Conservation (phyloP, 805 yeast genomes). For the Teunomyces lycoperdinae region DNA sequence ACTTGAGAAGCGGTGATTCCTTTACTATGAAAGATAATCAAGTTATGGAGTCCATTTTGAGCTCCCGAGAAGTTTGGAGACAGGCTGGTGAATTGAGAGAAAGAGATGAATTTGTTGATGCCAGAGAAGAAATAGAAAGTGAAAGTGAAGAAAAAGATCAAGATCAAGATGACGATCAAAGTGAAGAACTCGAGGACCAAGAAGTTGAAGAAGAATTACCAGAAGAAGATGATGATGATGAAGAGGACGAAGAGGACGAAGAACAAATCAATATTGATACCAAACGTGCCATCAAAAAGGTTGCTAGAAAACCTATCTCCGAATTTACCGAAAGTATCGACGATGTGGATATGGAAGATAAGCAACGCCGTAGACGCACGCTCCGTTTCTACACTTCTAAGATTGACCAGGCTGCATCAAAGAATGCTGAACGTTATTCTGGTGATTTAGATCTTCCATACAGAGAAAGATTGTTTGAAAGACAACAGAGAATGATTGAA, state of each 20-base stretch:
- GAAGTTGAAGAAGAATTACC: slow-evolving; percentile 21
- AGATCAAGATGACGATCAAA: neutral
- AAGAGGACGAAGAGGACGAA: slow-evolving; percentile 16
- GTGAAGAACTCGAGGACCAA: slow-evolving; percentile 17
- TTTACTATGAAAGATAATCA: slow-evolving; percentile 80
- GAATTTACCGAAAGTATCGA: slow-evolving; percentile 76
- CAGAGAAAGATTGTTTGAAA: slow-evolving; percentile 82
- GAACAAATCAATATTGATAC: slow-evolving; percentile 35
- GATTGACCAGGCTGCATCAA: slow-evolving; percentile 78
- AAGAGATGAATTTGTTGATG: neutral
- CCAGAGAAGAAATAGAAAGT: slow-evolving; percentile 3
- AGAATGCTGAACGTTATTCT: slow-evolving; percentile 54
- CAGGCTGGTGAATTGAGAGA: slow-evolving; percentile 62
- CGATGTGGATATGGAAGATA: slow-evolving; percentile 84
- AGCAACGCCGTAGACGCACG: slow-evolving; percentile 72
- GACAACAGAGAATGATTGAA: slow-evolving; percentile 82
- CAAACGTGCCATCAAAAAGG: slow-evolving; percentile 49
- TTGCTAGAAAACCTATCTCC: slow-evolving; percentile 20
- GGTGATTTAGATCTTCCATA: slow-evolving; percentile 95
- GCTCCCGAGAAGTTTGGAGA: slow-evolving; percentile 85
- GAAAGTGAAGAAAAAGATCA: neutral
- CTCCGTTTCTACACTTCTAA: slow-evolving; percentile 95
- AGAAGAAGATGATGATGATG: slow-evolving; percentile 13
- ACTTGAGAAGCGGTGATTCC: slow-evolving; percentile 51
- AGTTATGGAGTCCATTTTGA: slow-evolving; percentile 81